Conservation (phyloP, 2,329 filamentous ascomycete species). For the Neofusicoccum sp. region DNA sequence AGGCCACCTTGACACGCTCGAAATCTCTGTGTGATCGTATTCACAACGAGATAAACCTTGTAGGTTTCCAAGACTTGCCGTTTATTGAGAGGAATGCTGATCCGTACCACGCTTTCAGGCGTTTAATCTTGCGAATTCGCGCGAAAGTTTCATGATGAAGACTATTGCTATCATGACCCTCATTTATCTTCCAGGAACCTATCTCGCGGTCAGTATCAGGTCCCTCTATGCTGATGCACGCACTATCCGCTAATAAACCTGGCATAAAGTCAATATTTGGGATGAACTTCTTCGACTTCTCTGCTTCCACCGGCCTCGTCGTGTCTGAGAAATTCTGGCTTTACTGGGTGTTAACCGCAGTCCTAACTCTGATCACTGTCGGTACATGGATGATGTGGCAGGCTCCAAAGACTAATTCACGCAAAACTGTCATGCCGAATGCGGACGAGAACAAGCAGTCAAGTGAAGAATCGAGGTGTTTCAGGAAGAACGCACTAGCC, state of each 20-base stretch:
- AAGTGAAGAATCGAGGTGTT: neutral
- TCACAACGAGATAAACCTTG: slow-evolving; percentile 9
- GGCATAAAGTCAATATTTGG: neutral
- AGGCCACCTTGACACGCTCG: neutral
- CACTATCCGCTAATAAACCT: neutral
- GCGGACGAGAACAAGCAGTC: neutral
- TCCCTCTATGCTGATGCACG: no score
- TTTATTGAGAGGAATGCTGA: neutral
- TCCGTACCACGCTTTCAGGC: neutral
- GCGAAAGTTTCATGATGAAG: slow-evolving; percentile 8
- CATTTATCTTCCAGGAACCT: neutral
- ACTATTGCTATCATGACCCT: slow-evolving; percentile 2
- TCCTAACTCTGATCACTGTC: neutral
- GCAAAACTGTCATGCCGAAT: neutral
- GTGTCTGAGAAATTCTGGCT: neutral
- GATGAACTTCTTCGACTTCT: slow-evolving; percentile 12
- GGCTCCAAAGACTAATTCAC: neutral
- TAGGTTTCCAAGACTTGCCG: neutral
- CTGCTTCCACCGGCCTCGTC: neutral
- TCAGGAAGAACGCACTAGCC: neutral
- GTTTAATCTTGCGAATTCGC: slow-evolving; percentile 1
- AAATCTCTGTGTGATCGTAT: neutral
- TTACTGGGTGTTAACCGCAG: neutral
- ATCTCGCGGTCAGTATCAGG: neutral
- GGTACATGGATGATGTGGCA: slow-evolving; percentile 9